Conservation (phyloP, 2,329 filamentous ascomycete species). For the Sclerotiophoma versabilis region DNA sequence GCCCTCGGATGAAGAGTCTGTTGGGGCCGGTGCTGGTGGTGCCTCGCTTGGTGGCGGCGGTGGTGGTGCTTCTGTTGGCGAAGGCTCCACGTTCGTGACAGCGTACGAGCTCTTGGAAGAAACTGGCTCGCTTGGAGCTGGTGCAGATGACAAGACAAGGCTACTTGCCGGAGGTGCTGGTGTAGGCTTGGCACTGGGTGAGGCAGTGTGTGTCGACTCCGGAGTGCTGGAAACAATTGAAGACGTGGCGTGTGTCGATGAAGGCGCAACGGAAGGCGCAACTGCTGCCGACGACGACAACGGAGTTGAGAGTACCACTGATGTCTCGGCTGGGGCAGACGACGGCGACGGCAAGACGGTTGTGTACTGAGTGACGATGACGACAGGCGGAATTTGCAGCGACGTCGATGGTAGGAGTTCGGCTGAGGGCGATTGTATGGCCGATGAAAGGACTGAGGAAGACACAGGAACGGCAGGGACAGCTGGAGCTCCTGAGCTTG, state of each 20-base stretch:
- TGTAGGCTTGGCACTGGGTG: neutral
- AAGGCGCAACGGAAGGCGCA: neutral
- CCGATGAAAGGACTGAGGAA: conserved; percentile 4
- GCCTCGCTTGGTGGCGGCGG: conserved; percentile 8
- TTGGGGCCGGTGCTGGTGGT: conserved; percentile 12
- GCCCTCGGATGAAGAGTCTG: conserved; percentile 26
- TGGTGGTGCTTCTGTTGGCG: conserved; percentile 10
- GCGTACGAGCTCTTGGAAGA: conserved; percentile 4
- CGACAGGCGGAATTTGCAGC: conserved; percentile 33
- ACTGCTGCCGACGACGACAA: neutral
- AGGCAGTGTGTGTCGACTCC: neutral
- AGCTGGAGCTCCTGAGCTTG: conserved; percentile 11
- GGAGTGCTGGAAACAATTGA: neutral
- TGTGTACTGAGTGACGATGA: conserved; percentile 42
- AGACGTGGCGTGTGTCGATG: neutral
- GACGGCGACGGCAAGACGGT: conserved; percentile 22
- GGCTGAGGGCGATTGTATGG: neutral
- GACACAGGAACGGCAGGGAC: neutral
- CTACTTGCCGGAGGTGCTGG: neutral
- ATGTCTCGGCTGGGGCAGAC: conserved; percentile 4
- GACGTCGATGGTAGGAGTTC: conserved; percentile 21
- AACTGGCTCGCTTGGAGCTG: neutral
- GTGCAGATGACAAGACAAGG: neutral
- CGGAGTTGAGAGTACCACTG: neutral
- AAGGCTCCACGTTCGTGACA: conserved; percentile 9